These are phyloP conservation scores for Staphylotrichum longicolle DNA, from an alignment of 495 filamentous ascomycete species.

Conservation along the genomic window DNA sequence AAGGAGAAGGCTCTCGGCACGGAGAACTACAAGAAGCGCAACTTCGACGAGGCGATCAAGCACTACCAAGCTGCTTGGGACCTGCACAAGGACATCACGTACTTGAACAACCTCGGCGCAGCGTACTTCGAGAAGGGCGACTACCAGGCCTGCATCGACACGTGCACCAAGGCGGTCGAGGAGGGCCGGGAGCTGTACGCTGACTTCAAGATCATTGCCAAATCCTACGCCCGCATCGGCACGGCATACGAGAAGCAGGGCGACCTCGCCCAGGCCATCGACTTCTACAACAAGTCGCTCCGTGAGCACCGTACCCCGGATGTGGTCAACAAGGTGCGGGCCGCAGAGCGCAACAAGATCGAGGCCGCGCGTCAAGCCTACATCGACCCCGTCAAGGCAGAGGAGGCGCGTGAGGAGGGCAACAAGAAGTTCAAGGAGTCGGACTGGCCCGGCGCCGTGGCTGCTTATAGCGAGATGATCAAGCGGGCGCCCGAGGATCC, in stretches of 20 bases:
- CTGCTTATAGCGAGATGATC: slow-evolving; percentile 94
- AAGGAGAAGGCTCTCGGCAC: slow-evolving; percentile 93
- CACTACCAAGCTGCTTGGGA: slow-evolving; percentile 98
- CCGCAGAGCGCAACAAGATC: slow-evolving; percentile 86
- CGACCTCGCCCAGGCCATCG: slow-evolving; percentile 77
- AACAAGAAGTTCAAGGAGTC: slow-evolving; percentile 95
- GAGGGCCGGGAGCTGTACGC: slow-evolving; percentile 82
- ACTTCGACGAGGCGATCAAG: slow-evolving; percentile 90
- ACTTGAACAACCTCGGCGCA: slow-evolving; percentile 92
- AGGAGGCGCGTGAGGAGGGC: slow-evolving; percentile 91
- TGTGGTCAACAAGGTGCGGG: slow-evolving; percentile 84
- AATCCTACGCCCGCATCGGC: slow-evolving; percentile 92
- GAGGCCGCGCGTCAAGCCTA: slow-evolving; percentile 75
- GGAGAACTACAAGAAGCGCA: slow-evolving; percentile 94
- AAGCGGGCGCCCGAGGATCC: slow-evolving; percentile 93
- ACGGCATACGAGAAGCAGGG: slow-evolving; percentile 84
- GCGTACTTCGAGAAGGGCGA: slow-evolving; percentile 96
- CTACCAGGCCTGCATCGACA: slow-evolving; percentile 77
- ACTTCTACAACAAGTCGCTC: slow-evolving; percentile 87
- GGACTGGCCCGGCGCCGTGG: slow-evolving; percentile 94
- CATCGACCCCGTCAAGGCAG: slow-evolving; percentile 85
- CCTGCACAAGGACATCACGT: slow-evolving; percentile 91
- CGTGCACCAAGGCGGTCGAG: slow-evolving; percentile 83
- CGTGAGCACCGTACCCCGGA: slow-evolving; percentile 97
- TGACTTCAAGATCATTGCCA: slow-evolving; percentile 96